These are phyloP conservation scores for Plasmopara muralis DNA, from an alignment of 352 stramenopile species.

Conservation along the genomic window DNA sequence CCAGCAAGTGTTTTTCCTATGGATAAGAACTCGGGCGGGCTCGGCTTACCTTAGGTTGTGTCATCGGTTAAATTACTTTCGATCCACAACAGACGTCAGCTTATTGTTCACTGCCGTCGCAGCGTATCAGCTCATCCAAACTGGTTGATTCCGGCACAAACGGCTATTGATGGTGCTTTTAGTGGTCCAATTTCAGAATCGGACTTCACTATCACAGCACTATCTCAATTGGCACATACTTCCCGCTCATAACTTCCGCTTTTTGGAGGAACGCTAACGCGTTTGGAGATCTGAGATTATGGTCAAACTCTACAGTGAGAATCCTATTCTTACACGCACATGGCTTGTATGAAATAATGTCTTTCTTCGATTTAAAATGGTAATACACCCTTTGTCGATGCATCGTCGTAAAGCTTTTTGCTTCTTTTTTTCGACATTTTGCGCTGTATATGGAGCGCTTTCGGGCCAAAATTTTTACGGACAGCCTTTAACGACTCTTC, in stretches of 20 bases:
- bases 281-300: slow-evolving; percentile 8
- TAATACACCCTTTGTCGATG: not conserved
- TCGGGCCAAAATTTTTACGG: not conserved
- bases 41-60: too few relatives aligned
- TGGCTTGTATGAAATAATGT: slow-evolving; percentile 8
- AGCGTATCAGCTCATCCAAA: too few relatives aligned
- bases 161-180: too few relatives aligned
- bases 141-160: too few relatives aligned
- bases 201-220: too few relatives aligned
- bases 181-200: too few relatives aligned
- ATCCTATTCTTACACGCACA: slow-evolving; percentile 4
- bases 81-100: too few relatives aligned
- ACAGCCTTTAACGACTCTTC: not conserved
- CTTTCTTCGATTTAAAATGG: not conserved
- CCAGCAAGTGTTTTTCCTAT: too few relatives aligned
- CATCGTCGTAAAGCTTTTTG: not conserved
- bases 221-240: not conserved
- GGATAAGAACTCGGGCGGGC: too few relatives aligned
- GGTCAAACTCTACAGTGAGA: not conserved
- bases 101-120: too few relatives aligned
- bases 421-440: slow-evolving; percentile 1
- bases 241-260: not conserved
- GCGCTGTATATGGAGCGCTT: not conserved
- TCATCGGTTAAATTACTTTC: too few relatives aligned
- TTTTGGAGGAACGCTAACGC: slow-evolving; percentile 1